Base-by-base conservation (phyloP, 148 eudicot species). In the Chenopodium album region DNA sequence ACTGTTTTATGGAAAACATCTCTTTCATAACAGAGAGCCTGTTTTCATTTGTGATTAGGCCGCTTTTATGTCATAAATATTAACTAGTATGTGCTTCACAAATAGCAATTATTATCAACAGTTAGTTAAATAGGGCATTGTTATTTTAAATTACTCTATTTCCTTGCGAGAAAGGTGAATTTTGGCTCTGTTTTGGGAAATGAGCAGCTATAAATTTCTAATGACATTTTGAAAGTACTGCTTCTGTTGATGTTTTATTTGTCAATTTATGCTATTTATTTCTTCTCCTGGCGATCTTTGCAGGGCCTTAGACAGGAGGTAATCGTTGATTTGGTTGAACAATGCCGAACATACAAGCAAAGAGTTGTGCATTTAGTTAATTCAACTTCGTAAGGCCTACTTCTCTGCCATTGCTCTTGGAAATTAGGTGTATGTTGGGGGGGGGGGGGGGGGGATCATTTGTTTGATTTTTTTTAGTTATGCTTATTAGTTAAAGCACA, bases 311-410 rank as follows among this genome's bases (percentile, higher is more conserved):
- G 88, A 78, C 97, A 96, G 86, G 99, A 96, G 86, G 97, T 92
- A 80, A 89, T 96, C 80, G 90, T 89, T 78, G 99, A 96, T 88
- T 91, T 96, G 88, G 99, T 96, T 75, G 95, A 88, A 59, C 99
- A 96, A 82, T 96, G 99, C 81, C 98, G 98, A 64, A 86, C 92
- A 4, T 94, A 89, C 90, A 96, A 96, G 88, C 94, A 88, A 84
- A 92, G 99, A 90, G 94, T 93, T 73, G 94, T 96, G 79, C 98
- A 92, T 91, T 93, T 96, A 80, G 98, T 94, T 54, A 96, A 96
- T 88, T 96, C 99, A 41, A 96, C 99, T 81, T 84, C 98, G 99
- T 96, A 96, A 94, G 99, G 76, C 89, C 77, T 86, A 73, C 83
- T 78, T 31, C 71, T 71, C 66, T 46, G 59, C 47, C 23, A 41